Conservation (phyloP, 1,284 basidiomycete species). For the Hemileia vastatrix region DNA sequence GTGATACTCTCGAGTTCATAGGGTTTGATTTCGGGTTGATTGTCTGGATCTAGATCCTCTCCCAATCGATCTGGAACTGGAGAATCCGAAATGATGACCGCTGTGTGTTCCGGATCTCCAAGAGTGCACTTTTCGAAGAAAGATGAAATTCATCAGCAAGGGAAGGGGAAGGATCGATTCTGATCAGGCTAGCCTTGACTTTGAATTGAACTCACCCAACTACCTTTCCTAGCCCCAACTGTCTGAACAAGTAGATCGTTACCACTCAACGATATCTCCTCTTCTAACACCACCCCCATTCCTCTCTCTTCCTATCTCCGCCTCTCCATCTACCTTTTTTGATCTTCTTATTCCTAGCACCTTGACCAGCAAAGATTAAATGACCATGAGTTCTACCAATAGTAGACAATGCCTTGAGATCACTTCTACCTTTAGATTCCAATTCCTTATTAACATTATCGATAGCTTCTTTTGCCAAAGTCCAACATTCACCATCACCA, state of each 20-base stretch:
- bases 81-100: not conserved
- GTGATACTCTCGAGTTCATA: not conserved
- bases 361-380: not conserved
- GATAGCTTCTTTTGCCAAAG: not conserved
- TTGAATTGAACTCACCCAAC: no score
- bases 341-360: not conserved
- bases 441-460: not conserved
- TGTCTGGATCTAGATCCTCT: not conserved
- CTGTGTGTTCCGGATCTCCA: not conserved
- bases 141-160: not conserved
- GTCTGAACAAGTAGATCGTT: no score
- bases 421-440: not conserved
- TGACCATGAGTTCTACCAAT: not conserved
- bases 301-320: not conserved
- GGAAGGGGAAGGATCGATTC: no score
- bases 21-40: not conserved
- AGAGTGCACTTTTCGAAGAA: not conserved
- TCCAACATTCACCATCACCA: not conserved
- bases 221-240: no score
- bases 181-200: no score
- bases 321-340: not conserved
- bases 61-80: not conserved
- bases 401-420: not conserved
- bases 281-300: not conserved
- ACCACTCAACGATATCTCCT: not conserved